Base-by-base conservation (phyloP, 2,329 filamentous ascomycete genomes). In the Fusarium mangiferae region DNA sequence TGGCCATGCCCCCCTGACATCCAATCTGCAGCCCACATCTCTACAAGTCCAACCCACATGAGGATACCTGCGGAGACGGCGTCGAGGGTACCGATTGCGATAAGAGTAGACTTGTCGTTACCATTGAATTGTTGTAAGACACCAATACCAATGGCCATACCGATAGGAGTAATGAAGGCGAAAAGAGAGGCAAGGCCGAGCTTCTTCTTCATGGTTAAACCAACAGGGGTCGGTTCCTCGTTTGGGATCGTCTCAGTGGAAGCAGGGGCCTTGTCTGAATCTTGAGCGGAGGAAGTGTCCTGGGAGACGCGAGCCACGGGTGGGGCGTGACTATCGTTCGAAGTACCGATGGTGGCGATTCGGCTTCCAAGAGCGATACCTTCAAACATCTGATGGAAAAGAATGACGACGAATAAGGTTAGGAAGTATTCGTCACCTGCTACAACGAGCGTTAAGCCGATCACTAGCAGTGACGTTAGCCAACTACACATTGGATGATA, bases 21-120 rank as follows among this genome's bases (percentile, higher is more conserved):
- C 93, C 93, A 95, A 78, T 95, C 93, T 45, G 88, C 85, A 6
- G 91, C 91, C 89, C 91, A 91, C 92, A 95, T 94, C 83, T 95
- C 93, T 0, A 95, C 92, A 3, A 95, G 82, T 5, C 92, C 92
- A 5, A 95, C 92, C 92, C 93, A 95, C n/a, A 93, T 84, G 38
- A 95, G 85, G 49, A 96, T 93, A 35, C 93, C 93, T 0, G 93
- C 92, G 2, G 90, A 93, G 15, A 95, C 78, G 11, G 93, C 91
- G 80, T 95, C 91, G 3, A 95, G 84, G 0, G 92, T 94, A 1
- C 92, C 93, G 41, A 95, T 90, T 6, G 92, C 90, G 48, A 95
- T 82, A 45, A 94, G 85, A 0, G 93, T 95, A 4, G 86, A 85
- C 7, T 86, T 87, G 74, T 93, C 88, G 75, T 93, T 94, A 8